Evolutionary conservation across 2,329 filamentous ascomycete genomes (phyloP), one percentile per base, ranked within the genome.

Genomic region (Fusarium sp.): DNA sequence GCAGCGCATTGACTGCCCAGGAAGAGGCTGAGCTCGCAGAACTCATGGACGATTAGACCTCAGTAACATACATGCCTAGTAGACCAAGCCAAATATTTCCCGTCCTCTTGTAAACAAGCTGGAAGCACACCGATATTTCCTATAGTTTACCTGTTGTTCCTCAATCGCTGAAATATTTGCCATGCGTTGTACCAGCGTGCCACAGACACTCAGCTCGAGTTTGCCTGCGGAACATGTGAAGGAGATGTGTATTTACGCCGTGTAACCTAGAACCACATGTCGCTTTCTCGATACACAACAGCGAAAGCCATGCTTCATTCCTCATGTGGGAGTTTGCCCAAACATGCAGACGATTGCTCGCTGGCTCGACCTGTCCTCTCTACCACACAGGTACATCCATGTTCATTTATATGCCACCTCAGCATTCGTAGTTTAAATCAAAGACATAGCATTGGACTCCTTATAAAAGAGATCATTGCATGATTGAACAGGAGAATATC

Each of bases 1-100:
- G 80, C 67, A 81, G 83, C 39, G 63, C 89, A 75, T 81, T 97
- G 79, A 97, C 94, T 7, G 91, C 88, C 14, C 95, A 98, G 72
- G 96, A 99, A 78, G 95, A 98, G 79, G 90, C 92, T 6, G 96
- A 98, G 78, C 83, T 99, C 68, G 94, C 93, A 15, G 96, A 94
- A 68, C 80, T 99, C 76, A 92, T 99, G 92, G 93, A 90, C 65
- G 90, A 92, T 66, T 85, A 78, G 68, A 57, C 35, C 20, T 24
- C 30, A 15, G 10, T 52, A 20, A 32, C 7, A 40, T 7, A 55
- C 35, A 40, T 10, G 48, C 32, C 53, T 53, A 39, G 30, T 30
- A 52, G 51, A 17, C 33, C 30, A 45, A 32, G 28, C 15, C 39
- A 53, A 51, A 13, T 10, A 39, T 17, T 39, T 32, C 24, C 14